Evolutionary conservation across 306 rosid species (phyloP).

Genomic region (Medicago lupulina): DNA sequence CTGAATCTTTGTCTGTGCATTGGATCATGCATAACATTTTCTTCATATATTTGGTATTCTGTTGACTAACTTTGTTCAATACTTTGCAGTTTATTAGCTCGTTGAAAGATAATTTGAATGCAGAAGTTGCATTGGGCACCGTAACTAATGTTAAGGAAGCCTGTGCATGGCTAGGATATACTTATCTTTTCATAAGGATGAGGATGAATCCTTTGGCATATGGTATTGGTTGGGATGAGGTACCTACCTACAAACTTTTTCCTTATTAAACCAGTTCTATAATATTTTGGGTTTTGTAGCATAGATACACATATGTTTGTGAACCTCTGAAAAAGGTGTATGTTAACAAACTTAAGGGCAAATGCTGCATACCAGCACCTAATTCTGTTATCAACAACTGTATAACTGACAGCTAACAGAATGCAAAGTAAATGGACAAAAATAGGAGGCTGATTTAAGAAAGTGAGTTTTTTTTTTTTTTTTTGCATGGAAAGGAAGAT

Average conservation of each 20-base stretch:
- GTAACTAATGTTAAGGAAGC: constrained; percentile 99
- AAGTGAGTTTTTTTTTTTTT: background rate
- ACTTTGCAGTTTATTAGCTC: constrained; percentile 86
- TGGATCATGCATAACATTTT: constrained; percentile 21
- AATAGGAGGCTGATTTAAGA: constrained; percentile 23
- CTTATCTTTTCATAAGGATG: constrained; percentile 97
- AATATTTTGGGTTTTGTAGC: constrained; percentile 20
- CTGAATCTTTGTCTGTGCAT: constrained; percentile 17
- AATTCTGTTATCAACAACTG: background rate
- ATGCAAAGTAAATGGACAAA: constrained; percentile 3
- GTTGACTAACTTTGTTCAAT: constrained; percentile 35
- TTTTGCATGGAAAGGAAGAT: constrained; percentile 17
- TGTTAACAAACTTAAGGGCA: constrained; percentile 12
- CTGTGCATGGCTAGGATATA: constrained; percentile 99
- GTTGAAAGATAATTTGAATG: constrained; percentile 95
- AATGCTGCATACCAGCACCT: constrained; percentile 4
- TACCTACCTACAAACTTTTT: constrained; percentile 41
- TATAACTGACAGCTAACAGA: constrained; percentile 20
- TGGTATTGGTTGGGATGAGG: constrained; percentile 99
- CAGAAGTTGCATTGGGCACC: constrained; percentile 98
- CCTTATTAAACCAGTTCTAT: constrained; percentile 30
- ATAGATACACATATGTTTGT: background rate
- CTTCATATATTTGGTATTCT: constrained; percentile 19
- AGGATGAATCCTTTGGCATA: constrained; percentile 92
- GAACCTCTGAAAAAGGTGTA: constrained; percentile 1